Base-by-base conservation (phyloP, 1,284 basidiomycete species). In the Sporisorium iseilematis-ciliati region DNA sequence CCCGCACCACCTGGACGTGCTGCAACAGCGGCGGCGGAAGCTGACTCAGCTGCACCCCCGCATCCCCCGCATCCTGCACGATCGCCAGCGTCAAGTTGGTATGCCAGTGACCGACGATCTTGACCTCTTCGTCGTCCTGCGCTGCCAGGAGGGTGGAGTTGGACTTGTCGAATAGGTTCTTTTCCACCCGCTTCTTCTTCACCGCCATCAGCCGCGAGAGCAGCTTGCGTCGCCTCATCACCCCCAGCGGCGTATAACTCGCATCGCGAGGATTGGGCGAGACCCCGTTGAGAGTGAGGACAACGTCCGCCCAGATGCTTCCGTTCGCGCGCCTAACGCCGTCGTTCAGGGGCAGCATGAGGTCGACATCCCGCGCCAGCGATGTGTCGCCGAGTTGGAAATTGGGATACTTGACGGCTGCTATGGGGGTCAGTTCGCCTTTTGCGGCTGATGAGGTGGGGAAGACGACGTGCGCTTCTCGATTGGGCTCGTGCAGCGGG, bases 61-160 rank as follows among this genome's bases (percentile, higher is more conserved):
- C 78, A 18, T 87, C 87, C 77, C 93, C 91, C n/a, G 57, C 58
- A 21, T 79, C 79, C 14, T 70, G 62, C 1, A 98, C 88, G 46
- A 98, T 87, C 10, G 92, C 92, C 40, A 99, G 86, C 0, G 95
- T 97, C 21, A 98, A 84, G 85, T 98, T 97, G 89, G 92, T 81
- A 78, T 94, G 91, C 92, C 94, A 99, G 86, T 95, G 93, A 4
- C 93, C 91, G 42, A 91, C 88, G 75, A 89, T 86, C 40, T 66
- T 65, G 20, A 42, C 57, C 14, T 57, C 23, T 53, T 89, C 53
- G 3, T 55, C 14, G 2, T 54, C 88, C 6, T 88, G 84, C 29
- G 2, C 35, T 85, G 87, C 40, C 11, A 4, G 43, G 25, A 8
- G 46, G 16, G 55, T 61, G 16, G 64, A 7, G 25, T 56, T 56